phyloP scores from a whole-genome alignment of 768 basidiomycete species.

The Antrodiella citrinella region DNA sequence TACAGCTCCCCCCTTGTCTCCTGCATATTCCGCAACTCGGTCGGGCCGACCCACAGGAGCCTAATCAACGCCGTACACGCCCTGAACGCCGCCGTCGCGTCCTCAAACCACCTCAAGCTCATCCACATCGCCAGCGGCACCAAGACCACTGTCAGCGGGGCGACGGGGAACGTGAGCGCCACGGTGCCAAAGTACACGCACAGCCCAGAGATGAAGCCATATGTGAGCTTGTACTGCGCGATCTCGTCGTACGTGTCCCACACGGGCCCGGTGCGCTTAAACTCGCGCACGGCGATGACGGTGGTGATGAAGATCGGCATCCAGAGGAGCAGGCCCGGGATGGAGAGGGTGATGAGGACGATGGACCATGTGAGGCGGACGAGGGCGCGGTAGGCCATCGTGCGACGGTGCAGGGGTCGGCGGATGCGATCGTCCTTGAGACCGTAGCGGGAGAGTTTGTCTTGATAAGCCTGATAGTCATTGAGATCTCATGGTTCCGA shows the following conservation, averaged over 20 bases:
- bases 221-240: constrained; percentile 81
- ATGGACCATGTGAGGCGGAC: constrained; percentile 59
- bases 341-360: constrained; percentile 53
- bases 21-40: constrained; percentile 45
- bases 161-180: constrained; percentile 54
- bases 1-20: constrained; percentile 50
- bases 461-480: constrained; percentile 61
- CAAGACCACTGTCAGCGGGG: constrained; percentile 44
- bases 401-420: constrained; percentile 42
- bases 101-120: constrained; percentile 82
- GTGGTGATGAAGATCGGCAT: constrained; percentile 68
- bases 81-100: constrained; percentile 70
- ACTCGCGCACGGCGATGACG: constrained; percentile 60
- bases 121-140: constrained; percentile 85
- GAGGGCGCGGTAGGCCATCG: constrained; percentile 54
- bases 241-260: constrained; percentile 89
- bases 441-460: constrained; percentile 53
- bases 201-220: constrained; percentile 69
- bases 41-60: constrained; percentile 54
- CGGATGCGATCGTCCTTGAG: constrained; percentile 86
- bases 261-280: constrained; percentile 74
- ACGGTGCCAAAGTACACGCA: constrained; percentile 53
- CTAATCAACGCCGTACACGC: constrained; percentile 58
- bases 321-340: constrained; percentile 81
- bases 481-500: neutral